Evolutionary conservation across 2,329 filamentous ascomycete species (phyloP).

Genomic region (Apiospora malaysiana): DNA sequence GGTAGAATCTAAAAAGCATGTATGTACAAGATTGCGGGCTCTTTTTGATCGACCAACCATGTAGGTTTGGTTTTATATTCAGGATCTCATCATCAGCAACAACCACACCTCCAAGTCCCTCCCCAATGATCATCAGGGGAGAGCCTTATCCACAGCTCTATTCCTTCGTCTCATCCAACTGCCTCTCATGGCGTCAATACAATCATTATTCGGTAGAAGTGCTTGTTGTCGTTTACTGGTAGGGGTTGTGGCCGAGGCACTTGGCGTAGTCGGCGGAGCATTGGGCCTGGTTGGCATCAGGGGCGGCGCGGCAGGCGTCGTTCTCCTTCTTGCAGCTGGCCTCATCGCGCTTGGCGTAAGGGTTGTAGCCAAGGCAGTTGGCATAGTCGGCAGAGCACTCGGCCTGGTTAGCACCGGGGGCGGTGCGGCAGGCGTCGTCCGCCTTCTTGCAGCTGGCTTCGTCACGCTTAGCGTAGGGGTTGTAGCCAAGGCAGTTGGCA

Average conservation of each 20-base stretch:
- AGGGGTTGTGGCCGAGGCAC: slow-evolving; percentile 12
- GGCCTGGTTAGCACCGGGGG: neutral
- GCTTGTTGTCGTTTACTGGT: neutral
- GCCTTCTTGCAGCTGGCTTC: neutral
- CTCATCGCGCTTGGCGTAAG: neutral
- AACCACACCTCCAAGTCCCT: neutral
- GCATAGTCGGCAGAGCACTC: neutral
- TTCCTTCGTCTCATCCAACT: neutral
- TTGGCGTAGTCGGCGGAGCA: neutral
- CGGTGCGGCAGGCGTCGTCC: neutral
- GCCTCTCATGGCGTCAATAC: no score
- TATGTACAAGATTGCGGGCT: neutral
- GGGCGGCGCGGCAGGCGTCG: neutral
- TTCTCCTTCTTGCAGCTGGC: neutral
- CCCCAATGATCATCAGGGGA: neutral
- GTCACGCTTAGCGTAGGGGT: neutral
- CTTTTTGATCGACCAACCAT: neutral
- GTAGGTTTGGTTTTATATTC: neutral
- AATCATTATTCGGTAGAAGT: no score
- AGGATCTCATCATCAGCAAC: neutral
- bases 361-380: neutral
- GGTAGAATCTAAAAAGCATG: neutral
- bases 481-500: neutral
- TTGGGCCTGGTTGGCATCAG: neutral
- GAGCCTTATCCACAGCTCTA: neutral